Evolutionary conservation across 768 basidiomycete genomes (phyloP).

Genomic region (Suillus occidentalis): DNA sequence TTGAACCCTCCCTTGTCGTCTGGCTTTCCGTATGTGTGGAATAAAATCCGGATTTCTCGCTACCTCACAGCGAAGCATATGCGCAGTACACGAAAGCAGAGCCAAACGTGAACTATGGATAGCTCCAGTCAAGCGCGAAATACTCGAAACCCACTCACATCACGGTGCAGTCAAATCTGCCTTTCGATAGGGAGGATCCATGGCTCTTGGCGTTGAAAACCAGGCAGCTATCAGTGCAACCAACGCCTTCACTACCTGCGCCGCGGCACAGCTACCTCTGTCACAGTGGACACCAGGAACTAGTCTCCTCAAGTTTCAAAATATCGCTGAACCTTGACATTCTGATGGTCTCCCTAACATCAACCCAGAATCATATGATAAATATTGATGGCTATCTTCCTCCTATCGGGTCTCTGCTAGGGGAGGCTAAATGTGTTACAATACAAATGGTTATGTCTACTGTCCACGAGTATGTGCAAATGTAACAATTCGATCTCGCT

Average conservation of each 20-base stretch:
- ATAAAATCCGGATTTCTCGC: not conserved
- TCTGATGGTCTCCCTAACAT: not conserved
- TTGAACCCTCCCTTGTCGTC: not conserved
- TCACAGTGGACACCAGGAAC: too few species aligned
- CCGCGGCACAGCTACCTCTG: not conserved
- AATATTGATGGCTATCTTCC: not conserved
- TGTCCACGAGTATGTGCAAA: slow-evolving; percentile 4
- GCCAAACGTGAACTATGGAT: not conserved
- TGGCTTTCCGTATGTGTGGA: not conserved
- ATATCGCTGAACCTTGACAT: not conserved
- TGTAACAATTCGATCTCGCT: slow-evolving; percentile 5
- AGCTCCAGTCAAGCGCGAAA: not conserved
- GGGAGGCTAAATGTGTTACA: not conserved
- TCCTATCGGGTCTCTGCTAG: not conserved
- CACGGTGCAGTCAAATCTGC: not conserved
- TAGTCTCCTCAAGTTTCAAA: too few species aligned
- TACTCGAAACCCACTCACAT: not conserved
- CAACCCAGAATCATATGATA: not conserved
- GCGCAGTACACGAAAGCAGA: not conserved
- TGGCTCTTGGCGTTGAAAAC: too few species aligned
- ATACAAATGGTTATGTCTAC: not conserved
- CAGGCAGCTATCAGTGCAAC: too few species aligned
- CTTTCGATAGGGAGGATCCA: too few species aligned
- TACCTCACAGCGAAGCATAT: not conserved
- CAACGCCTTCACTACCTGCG: too few species aligned